A percentile compares a stretch with the other conserved stretches of the same genome.
Conservation (phyloP, 129 eudicot genomes). For the Logfia minima region DNA sequence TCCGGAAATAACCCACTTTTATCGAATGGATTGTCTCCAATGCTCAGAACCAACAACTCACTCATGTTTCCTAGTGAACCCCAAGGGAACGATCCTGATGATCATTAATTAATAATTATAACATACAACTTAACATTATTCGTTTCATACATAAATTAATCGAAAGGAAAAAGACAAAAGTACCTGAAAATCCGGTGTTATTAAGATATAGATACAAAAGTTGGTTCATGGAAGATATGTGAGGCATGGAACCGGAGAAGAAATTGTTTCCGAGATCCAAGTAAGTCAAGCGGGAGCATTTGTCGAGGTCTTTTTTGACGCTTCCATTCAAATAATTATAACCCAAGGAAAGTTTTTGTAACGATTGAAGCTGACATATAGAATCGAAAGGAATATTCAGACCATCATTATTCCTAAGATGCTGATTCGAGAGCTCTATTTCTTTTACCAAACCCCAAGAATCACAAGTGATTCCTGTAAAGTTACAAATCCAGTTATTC, state of each 20-base stretch:
- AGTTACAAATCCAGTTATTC: conserved; percentile 37
- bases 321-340: conserved; percentile 45
- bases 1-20: conserved; percentile 49
- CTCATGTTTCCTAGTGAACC: conserved; percentile 55
- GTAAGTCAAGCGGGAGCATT: conserved; percentile 52
- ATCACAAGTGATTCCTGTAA: conserved; percentile 62
- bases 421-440: conserved; percentile 66
- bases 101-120: no score
- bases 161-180: neutral
- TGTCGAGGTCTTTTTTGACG: conserved; percentile 38
- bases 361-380: conserved; percentile 49
- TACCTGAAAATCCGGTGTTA: conserved; percentile 52
- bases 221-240: conserved; percentile 45
- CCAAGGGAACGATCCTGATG: conserved; percentile 67
- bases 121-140: no score
- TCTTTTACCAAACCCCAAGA: conserved; percentile 38
- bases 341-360: conserved; percentile 67
- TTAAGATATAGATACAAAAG: conserved; percentile 54
- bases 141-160: no score
- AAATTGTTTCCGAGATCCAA: conserved; percentile 76
- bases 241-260: conserved; percentile 61
- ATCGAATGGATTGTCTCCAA: conserved; percentile 77
- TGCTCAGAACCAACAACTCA: conserved; percentile 47
- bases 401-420: conserved; percentile 43
- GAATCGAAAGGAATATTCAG: conserved; percentile 44